A percentile compares a stretch with the other conserved stretches of the same genome.
Conservation (phyloP, 257 asterid species). For the Solanum microdontum region DNA sequence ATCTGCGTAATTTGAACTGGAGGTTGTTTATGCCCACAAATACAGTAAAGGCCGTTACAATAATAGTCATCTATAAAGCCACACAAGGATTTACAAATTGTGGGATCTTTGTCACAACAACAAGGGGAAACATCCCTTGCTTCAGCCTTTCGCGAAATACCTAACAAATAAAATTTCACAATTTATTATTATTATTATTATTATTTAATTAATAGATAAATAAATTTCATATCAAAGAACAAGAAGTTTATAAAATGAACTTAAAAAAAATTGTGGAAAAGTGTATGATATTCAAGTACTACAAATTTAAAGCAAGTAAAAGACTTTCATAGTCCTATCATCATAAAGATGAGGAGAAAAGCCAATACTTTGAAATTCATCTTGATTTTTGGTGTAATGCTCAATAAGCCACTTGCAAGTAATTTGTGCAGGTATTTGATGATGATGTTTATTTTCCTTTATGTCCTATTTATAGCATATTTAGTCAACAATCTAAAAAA, state of each 20-base stretch:
- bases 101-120: background rate
- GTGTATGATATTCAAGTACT: background rate
- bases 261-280: background rate
- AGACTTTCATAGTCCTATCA: background rate
- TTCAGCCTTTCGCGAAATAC: background rate
- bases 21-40: background rate
- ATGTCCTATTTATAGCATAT: background rate
- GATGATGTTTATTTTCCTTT: background rate
- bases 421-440: background rate
- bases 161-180: background rate
- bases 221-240: background rate
- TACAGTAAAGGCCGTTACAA: background rate
- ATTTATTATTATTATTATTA: too few relatives aligned
- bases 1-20: background rate
- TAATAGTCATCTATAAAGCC: background rate
- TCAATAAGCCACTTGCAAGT: background rate
- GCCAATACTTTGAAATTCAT: background rate
- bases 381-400: background rate
- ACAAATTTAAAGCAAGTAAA: background rate
- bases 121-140: background rate
- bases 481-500: background rate
- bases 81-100: background rate
- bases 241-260: background rate
- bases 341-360: background rate
- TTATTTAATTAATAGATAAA: background rate